These are phyloP conservation scores for Aspergillus bridgeri DNA, from an alignment of 495 filamentous ascomycete genomes.

Conservation along the genomic window DNA sequence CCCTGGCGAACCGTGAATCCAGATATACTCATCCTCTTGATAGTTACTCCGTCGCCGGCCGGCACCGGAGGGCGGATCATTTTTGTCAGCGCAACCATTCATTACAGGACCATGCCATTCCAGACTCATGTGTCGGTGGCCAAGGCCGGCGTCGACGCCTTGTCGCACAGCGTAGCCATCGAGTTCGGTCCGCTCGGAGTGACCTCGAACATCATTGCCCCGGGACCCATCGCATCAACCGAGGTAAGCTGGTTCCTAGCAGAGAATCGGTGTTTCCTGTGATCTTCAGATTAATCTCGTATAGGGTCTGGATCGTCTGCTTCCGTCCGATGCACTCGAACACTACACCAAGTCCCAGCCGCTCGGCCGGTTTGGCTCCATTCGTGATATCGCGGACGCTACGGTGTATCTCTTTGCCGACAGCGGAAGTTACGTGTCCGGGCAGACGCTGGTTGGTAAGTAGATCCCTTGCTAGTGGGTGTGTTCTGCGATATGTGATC, in stretches of 20 bases:
- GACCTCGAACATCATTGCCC: constrained; percentile 84
- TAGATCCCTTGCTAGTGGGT: constrained; percentile 3
- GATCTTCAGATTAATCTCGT: constrained; percentile 1
- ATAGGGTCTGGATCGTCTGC: constrained; percentile 43
- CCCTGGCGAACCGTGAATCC: background rate
- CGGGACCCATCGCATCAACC: constrained; percentile 68
- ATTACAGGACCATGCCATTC: constrained; percentile 79
- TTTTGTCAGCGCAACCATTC: constrained; percentile 83
- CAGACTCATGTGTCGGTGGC: constrained; percentile 85
- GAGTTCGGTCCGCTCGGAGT: constrained; percentile 86
- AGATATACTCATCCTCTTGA: background rate
- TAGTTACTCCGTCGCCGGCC: constrained; percentile 34
- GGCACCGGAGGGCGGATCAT: constrained; percentile 81
- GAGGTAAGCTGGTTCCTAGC: constrained; percentile 40
- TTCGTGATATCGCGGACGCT: constrained; percentile 88
- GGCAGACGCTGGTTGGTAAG: constrained; percentile 65
- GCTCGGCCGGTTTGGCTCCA: constrained; percentile 68
- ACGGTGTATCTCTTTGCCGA: constrained; percentile 84
- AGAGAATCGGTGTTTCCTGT: background rate
- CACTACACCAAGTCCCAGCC: constrained; percentile 50
- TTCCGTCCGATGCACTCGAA: constrained; percentile 33
- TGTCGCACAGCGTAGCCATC: constrained; percentile 69
- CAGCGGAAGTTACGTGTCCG: constrained; percentile 79
- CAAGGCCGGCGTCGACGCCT: constrained; percentile 85
- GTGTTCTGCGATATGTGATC: background rate